Percentiles rank a stretch among this genome's conserved stretches.
phyloP scores from a whole-genome alignment of 495 filamentous ascomycete species.

The Usnea hakonensis region DNA sequence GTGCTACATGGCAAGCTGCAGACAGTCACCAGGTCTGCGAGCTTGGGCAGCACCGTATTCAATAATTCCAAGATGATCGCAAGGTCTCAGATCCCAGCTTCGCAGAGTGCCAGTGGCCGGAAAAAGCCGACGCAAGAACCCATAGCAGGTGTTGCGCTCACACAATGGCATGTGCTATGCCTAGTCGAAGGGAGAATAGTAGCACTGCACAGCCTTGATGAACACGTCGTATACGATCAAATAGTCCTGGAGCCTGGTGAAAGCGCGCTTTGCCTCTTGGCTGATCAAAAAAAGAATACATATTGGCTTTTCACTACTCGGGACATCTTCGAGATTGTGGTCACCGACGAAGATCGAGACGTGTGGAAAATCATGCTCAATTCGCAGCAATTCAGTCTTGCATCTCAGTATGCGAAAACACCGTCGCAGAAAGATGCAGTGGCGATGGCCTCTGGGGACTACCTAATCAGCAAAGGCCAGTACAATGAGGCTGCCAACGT shows the following conservation, averaged over 20 bases:
- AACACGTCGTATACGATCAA: conserved; percentile 78
- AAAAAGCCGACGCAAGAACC: conserved; percentile 57
- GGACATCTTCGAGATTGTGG: conserved; percentile 89
- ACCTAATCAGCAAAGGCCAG: conserved; percentile 67
- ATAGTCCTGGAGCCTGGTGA: conserved; percentile 74
- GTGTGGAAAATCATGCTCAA: conserved; percentile 88
- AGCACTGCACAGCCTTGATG: conserved; percentile 77
- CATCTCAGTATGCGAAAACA: conserved; percentile 68
- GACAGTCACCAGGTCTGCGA: conserved; percentile 37
- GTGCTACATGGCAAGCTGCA: conserved; percentile 78
- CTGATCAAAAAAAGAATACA: conserved; percentile 86
- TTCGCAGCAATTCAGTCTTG: conserved; percentile 77
- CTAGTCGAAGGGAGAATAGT: conserved; percentile 75
- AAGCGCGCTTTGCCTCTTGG: conserved; percentile 67
- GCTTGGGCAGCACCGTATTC: conserved; percentile 60
- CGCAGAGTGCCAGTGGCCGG: conserved; percentile 56
- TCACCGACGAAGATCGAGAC: conserved; percentile 82
- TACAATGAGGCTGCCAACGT: conserved; percentile 79
- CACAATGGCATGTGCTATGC: conserved; percentile 87
- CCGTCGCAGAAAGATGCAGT: conserved; percentile 78
- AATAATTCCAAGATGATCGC: conserved; percentile 66
- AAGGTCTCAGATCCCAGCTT: conserved; percentile 58
- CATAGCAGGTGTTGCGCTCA: conserved; percentile 73
- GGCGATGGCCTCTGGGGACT: conserved; percentile 81
- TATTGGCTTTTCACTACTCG: conserved; percentile 90